These are phyloP conservation scores for Aspergillus sp. DNA, from an alignment of 2,329 filamentous ascomycete genomes.

Conservation along the genomic window DNA sequence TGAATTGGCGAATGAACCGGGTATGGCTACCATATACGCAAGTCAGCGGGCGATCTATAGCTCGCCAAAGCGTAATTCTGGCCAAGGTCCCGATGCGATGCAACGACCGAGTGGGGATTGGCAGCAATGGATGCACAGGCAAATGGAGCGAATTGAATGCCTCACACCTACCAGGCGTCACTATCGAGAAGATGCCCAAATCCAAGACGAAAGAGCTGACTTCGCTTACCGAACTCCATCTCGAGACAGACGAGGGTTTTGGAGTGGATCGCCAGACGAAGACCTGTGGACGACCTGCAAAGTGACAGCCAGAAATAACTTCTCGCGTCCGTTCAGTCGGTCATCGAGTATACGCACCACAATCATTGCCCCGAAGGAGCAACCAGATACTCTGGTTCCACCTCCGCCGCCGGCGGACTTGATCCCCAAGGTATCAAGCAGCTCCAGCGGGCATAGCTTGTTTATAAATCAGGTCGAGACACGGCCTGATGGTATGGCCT, in stretches of 20 bases:
- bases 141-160: conserved; percentile 37
- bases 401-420: conserved; percentile 8
- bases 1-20: conserved; percentile 26
- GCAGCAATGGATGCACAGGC: conserved; percentile 41
- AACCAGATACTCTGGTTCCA: not conserved
- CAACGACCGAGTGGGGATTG: conserved; percentile 36
- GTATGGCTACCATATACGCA: conserved; percentile 42
- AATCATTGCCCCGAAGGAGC: conserved; percentile 16
- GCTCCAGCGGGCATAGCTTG: not conserved
- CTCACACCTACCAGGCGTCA: conserved; percentile 33
- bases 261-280: not conserved
- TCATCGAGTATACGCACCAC: conserved; percentile 33
- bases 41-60: conserved; percentile 32
- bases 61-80: conserved; percentile 29
- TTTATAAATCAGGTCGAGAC: conserved; percentile 5
- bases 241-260: not conserved
- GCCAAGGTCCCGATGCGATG: conserved; percentile 2
- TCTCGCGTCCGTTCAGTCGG: conserved; percentile 40
- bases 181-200: conserved; percentile 42
- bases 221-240: conserved; percentile 2
- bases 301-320: conserved; percentile 31
- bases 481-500: conserved; percentile 4
- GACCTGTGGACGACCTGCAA: conserved; percentile 7
- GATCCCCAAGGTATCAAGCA: conserved; percentile 2
- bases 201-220: conserved; percentile 31